phyloP scores from a whole-genome alignment of 2,329 filamentous ascomycete genomes.

The Nothophaeocryptopus gaeumannii region DNA sequence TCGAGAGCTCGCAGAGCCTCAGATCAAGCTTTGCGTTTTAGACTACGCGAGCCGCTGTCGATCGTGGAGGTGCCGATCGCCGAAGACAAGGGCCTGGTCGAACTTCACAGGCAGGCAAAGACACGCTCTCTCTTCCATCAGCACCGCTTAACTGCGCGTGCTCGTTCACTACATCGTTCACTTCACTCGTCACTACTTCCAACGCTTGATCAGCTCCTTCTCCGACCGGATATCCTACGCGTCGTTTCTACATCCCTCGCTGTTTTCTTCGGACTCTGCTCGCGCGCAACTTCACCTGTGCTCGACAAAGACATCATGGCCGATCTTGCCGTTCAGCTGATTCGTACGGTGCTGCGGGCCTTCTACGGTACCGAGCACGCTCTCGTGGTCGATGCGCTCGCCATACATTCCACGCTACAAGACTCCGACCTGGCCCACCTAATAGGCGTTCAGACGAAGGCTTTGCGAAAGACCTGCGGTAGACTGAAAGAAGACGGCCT shows the following conservation, averaged over 20 bases:
- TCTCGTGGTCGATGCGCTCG: constrained; percentile 75
- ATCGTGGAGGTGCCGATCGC: not conserved
- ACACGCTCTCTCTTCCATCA: constrained; percentile 21
- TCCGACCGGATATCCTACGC: too few species aligned
- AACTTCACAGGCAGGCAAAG: not conserved
- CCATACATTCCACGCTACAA: constrained; percentile 70
- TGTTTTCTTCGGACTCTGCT: too few species aligned
- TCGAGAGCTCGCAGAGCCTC: too few species aligned
- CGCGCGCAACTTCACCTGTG: not conserved
- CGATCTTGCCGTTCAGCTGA: constrained; percentile 70
- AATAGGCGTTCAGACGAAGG: constrained; percentile 56
- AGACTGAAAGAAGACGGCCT: constrained; percentile 83
- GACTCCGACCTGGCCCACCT: constrained; percentile 68
- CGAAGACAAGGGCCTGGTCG: not conserved
- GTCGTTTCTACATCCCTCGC: too few species aligned
- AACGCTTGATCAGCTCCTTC: too few species aligned
- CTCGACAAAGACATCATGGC: constrained; percentile 35
- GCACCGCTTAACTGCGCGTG: constrained; percentile 34
- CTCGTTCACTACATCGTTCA: not conserved
- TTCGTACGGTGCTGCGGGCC: constrained; percentile 80
- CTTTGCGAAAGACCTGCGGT: constrained; percentile 84
- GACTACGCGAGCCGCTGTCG: too few species aligned
- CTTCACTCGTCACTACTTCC: not conserved
- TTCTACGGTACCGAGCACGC: constrained; percentile 86
- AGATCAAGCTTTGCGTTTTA: too few species aligned